Conservation (phyloP, 768 basidiomycete species). For the Macrolepiota fuliginosa region DNA sequence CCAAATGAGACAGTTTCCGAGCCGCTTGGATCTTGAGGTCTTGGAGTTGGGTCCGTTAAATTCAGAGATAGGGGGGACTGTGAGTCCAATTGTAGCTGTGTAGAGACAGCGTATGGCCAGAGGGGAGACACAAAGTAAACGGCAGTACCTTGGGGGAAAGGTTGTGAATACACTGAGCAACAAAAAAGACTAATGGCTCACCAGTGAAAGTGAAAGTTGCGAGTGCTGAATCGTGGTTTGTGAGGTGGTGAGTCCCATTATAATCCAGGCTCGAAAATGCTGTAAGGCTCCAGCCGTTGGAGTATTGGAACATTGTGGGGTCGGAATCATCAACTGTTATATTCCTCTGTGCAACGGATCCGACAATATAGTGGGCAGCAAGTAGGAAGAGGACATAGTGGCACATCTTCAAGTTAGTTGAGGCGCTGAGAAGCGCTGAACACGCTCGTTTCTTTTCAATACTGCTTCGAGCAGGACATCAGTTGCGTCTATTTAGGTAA, state of each 20-base stretch:
- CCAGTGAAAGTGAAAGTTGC: constrained; percentile 13
- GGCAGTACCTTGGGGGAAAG: constrained; percentile 26
- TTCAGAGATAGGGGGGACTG: constrained; percentile 29
- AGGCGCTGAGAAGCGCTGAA: too few relatives aligned
- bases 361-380: not conserved
- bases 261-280: not conserved
- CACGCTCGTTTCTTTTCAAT: too few relatives aligned
- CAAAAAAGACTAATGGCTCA: not conserved
- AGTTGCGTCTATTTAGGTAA: too few relatives aligned
- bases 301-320: constrained; percentile 5
- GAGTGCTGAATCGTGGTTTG: not conserved
- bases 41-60: constrained; percentile 17
- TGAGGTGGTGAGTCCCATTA: not conserved
- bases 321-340: constrained; percentile 13
- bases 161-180: not conserved
- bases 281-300: not conserved
- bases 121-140: constrained; percentile 35
- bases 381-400: not conserved
- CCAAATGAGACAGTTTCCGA: constrained; percentile 35
- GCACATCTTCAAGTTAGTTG: not conserved
- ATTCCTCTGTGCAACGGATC: constrained; percentile 6
- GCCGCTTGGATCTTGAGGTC: constrained; percentile 28
- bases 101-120: constrained; percentile 41
- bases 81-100: constrained; percentile 37
- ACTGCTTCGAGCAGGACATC: too few relatives aligned